These are phyloP conservation scores for Hyphodiscus sp. DNA, from an alignment of 2,329 filamentous ascomycete species.

Conservation along the genomic window DNA sequence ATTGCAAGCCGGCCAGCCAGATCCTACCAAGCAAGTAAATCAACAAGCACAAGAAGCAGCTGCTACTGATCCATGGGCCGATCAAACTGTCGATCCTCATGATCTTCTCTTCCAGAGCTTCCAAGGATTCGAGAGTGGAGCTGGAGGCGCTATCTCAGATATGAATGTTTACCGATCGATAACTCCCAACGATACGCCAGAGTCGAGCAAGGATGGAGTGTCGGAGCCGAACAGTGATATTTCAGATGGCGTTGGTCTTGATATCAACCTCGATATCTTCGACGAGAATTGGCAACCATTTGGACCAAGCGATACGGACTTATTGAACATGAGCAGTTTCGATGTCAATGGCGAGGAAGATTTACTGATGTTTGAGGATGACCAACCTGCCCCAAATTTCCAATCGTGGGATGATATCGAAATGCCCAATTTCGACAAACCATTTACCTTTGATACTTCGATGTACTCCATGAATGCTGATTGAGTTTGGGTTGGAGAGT, in stretches of 20 bases:
- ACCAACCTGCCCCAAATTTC: constrained; percentile 22
- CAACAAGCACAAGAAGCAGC: constrained; percentile 23
- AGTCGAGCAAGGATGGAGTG: constrained; percentile 53
- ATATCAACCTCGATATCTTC: constrained; percentile 41
- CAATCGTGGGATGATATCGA: constrained; percentile 42
- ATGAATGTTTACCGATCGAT: constrained; percentile 47
- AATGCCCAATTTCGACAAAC: constrained; percentile 42
- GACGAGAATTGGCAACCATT: constrained; percentile 40
- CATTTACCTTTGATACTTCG: constrained; percentile 44
- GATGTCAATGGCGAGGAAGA: constrained; percentile 27
- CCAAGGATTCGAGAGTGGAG: constrained; percentile 35
- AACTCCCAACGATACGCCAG: constrained; percentile 58
- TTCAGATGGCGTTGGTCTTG: constrained; percentile 46
- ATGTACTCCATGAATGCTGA: constrained; percentile 36
- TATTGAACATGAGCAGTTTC: constrained; percentile 37
- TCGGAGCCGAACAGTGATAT: constrained; percentile 59
- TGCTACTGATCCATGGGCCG: constrained; percentile 31
- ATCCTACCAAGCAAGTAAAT: constrained; percentile 17
- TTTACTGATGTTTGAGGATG: constrained; percentile 24
- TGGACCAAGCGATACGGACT: constrained; percentile 35
- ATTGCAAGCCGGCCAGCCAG: constrained; percentile 23
- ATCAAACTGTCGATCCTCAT: constrained; percentile 47
- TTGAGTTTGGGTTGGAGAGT: constrained; percentile 16
- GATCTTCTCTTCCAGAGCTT: constrained; percentile 38
- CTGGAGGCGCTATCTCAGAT: constrained; percentile 45